Conservation (phyloP, 2,329 filamentous ascomycete genomes). For the Microdochium bolleyi region DNA sequence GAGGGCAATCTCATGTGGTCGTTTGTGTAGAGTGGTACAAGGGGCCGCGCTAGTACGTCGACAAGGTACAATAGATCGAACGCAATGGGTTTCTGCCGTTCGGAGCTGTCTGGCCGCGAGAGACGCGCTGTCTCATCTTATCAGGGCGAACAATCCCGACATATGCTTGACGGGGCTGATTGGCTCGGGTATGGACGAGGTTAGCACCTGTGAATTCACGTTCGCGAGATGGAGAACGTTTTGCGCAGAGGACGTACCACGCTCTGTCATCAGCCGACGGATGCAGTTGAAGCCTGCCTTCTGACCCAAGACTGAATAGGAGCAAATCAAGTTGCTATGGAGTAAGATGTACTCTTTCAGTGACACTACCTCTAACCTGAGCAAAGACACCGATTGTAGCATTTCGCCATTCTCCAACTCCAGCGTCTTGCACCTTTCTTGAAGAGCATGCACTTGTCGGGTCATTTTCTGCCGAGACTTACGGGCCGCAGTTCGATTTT, state of each 20-base stretch:
- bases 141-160: neutral
- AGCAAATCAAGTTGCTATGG: neutral
- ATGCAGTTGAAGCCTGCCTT: neutral
- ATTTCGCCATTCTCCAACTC: neutral
- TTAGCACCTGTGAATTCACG: neutral
- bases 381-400: neutral
- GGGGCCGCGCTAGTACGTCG: neutral
- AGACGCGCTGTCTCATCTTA: neutral
- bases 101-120: neutral
- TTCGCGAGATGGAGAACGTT: neutral
- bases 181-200: neutral
- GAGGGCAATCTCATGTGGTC: neutral
- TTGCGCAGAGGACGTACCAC: neutral
- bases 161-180: neutral
- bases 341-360: neutral
- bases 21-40: neutral
- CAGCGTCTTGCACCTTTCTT: neutral
- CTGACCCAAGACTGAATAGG: neutral
- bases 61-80: neutral
- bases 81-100: neutral
- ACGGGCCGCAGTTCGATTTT: neutral
- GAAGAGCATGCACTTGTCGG: neutral
- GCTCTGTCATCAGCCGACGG: neutral
- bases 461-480: neutral
- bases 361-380: neutral